Evolutionary conservation across 306 rosid species (phyloP).

Genomic region (Sophora flavescens): DNA sequence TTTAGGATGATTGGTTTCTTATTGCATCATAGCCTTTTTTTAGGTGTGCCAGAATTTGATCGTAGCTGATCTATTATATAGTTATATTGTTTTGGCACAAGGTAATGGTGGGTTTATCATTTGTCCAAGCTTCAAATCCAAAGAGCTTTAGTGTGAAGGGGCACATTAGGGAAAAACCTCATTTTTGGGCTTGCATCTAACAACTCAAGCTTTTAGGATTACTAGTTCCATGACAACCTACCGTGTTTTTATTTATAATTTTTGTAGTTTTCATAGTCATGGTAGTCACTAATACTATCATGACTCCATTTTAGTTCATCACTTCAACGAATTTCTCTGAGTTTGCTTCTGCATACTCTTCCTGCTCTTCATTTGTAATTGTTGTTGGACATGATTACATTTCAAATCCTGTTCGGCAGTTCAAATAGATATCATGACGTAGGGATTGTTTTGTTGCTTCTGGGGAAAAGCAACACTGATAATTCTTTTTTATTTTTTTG

Average conservation of each 20-base stretch:
- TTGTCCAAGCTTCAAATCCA: slow-evolving; percentile 24
- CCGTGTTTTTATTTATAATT: neutral
- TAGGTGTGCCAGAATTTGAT: slow-evolving; percentile 21
- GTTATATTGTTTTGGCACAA: slow-evolving; percentile 14
- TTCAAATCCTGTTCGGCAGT: slow-evolving; percentile 37
- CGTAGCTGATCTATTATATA: slow-evolving; percentile 10
- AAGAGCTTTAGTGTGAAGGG: slow-evolving; percentile 6
- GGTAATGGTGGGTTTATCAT: neutral
- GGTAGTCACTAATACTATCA: slow-evolving; percentile 26
- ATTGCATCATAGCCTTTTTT: slow-evolving; percentile 22
- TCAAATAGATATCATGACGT: slow-evolving; percentile 26
- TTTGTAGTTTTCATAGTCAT: slow-evolving; percentile 28
- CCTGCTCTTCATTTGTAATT: slow-evolving; percentile 19
- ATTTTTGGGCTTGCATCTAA: slow-evolving; percentile 3
- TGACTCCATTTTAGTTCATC: slow-evolving; percentile 30
- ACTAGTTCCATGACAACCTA: neutral
- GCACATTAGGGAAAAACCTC: slow-evolving; percentile 22
- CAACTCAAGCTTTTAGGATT: slow-evolving; percentile 19
- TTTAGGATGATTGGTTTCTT: slow-evolving; percentile 27
- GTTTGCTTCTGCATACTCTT: slow-evolving; percentile 20
- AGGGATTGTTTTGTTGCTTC: slow-evolving; percentile 25
- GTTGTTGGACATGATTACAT: slow-evolving; percentile 28
- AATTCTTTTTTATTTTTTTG: neutral
- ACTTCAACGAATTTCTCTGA: slow-evolving; percentile 28
- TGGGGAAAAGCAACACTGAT: slow-evolving; percentile 16